These are phyloP conservation scores for Dicorynia guianensis DNA, from an alignment of 306 rosid genomes.

Conservation along the genomic window DNA sequence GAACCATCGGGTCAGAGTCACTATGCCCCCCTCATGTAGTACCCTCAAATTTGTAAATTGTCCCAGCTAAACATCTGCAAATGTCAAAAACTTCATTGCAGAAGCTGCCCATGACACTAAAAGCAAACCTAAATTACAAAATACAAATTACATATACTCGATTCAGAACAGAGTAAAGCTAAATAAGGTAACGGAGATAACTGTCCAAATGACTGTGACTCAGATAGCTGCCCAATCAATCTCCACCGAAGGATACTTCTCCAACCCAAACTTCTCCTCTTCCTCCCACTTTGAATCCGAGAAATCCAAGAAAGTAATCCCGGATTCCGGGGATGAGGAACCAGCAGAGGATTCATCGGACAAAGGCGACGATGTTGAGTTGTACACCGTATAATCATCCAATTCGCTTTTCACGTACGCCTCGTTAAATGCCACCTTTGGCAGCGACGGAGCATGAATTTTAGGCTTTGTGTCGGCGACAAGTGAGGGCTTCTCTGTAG, in stretches of 20 bases:
- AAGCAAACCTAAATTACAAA: constrained; percentile 34
- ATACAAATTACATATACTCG: background rate
- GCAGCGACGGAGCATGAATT: constrained; percentile 30
- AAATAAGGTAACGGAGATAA: background rate
- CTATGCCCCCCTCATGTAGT: constrained; percentile 26
- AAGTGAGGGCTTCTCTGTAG: constrained; percentile 41
- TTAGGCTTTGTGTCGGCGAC: constrained; percentile 35
- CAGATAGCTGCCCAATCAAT: constrained; percentile 88
- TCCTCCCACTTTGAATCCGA: constrained; percentile 60
- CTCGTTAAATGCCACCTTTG: constrained; percentile 11
- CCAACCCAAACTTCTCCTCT: constrained; percentile 57
- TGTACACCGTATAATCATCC: constrained; percentile 51
- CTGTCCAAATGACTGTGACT: background rate
- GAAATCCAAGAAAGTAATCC: constrained; percentile 62
- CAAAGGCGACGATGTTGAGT: constrained; percentile 42
- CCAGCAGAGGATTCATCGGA: constrained; percentile 54
- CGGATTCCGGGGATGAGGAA: constrained; percentile 76
- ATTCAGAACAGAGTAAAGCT: background rate
- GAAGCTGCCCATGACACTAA: constrained; percentile 51
- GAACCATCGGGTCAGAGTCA: constrained; percentile 15
- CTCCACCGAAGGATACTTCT: constrained; percentile 86
- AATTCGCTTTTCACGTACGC: constrained; percentile 32
- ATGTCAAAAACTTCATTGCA: constrained; percentile 78
- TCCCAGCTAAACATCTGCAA: constrained; percentile 66
- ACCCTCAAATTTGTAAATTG: constrained; percentile 32